Evolutionary conservation across 129 eudicot genomes (phyloP).

Genomic region (Heracleum sosnowskyi): DNA sequence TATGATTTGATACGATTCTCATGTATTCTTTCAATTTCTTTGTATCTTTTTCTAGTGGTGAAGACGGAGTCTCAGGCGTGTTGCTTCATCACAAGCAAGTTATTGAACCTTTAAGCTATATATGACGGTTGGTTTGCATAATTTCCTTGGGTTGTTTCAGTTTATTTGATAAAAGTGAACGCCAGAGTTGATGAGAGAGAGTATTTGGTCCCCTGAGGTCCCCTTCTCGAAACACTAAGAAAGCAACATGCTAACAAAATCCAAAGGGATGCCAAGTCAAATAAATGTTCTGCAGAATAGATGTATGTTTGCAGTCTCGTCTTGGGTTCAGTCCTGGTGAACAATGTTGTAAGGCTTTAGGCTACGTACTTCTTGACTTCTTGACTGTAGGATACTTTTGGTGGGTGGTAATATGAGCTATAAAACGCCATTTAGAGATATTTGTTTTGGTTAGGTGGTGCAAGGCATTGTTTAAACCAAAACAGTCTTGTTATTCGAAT

Average conservation of each 20-base stretch:
- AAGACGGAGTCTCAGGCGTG: conserved; percentile 94
- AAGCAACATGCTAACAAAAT: neutral
- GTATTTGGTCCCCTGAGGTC: neutral
- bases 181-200: neutral
- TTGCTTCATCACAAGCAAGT: conserved; percentile 94
- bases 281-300: neutral
- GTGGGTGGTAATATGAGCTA: neutral
- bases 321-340: neutral
- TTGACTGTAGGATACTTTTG: neutral
- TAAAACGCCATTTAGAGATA: neutral
- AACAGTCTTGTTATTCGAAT: neutral
- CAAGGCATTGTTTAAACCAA: neutral
- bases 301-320: neutral
- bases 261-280: neutral
- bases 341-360: neutral
- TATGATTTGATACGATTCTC: neutral
- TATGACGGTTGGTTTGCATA: conserved; percentile 8
- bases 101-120: conserved; percentile 22
- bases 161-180: neutral
- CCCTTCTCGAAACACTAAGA: neutral
- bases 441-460: neutral
- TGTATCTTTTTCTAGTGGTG: conserved; percentile 41
- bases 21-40: neutral
- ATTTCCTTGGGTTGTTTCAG: neutral
- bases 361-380: neutral